Evolutionary conservation across 2,329 filamentous ascomycete genomes (phyloP).

Genomic region (Alternaria hordeiaustralica): DNA sequence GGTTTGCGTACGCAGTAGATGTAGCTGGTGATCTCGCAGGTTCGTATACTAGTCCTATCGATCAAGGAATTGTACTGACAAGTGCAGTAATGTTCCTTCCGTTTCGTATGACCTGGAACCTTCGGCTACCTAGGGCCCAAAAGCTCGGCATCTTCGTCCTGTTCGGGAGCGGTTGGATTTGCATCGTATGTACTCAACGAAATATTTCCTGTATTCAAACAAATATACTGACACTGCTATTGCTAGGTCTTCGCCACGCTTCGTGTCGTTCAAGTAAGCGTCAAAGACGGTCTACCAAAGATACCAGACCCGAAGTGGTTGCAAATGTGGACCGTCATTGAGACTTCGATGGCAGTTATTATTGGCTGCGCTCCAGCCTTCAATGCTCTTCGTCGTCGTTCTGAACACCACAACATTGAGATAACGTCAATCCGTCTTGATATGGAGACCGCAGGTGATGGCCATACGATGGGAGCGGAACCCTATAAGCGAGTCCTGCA

Average conservation of each 20-base stretch:
- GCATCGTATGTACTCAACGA: background rate
- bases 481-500: no score
- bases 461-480: accelerated
- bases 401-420: background rate
- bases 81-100: conserved; percentile 46
- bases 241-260: background rate
- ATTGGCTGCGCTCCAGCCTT: background rate
- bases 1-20: conserved; percentile 44
- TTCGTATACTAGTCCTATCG: conserved; percentile 1
- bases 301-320: background rate
- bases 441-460: background rate
- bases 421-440: background rate
- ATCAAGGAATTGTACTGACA: background rate
- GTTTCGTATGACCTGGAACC: conserved; percentile 46
- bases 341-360: background rate
- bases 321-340: background rate
- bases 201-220: background rate
- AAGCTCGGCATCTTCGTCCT: conserved; percentile 41
- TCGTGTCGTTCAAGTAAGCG: background rate
- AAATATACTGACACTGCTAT: background rate
- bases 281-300: background rate
- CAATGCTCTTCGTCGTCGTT: background rate
- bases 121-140: conserved; percentile 40
- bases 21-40: conserved; percentile 44
- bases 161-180: conserved; percentile 18